Evolutionary conservation across 2,329 filamentous ascomycete genomes (phyloP).

Genomic region (Penicillium verrucosum): DNA sequence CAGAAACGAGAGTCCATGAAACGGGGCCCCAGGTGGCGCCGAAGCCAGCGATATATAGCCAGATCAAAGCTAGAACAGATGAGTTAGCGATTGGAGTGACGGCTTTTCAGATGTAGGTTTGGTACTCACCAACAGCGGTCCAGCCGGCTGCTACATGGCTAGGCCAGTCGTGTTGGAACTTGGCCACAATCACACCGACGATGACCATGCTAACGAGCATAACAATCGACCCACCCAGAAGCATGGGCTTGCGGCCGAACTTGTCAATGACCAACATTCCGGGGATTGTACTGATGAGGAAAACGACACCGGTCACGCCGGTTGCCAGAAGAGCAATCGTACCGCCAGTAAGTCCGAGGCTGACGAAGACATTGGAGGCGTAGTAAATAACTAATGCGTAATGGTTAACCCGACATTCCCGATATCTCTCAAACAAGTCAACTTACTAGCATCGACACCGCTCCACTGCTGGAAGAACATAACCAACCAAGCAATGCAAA

Average conservation of each 20-base stretch:
- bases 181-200: slow-evolving; percentile 27
- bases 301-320: slow-evolving; percentile 35
- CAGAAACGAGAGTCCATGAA: slow-evolving; percentile 29
- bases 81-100: not conserved
- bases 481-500: slow-evolving; percentile 44
- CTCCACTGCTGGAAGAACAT: slow-evolving; percentile 52
- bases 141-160: slow-evolving; percentile 27
- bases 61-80: slow-evolving; percentile 21
- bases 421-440: not conserved
- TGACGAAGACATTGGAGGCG: slow-evolving; percentile 37
- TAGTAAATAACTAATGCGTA: slow-evolving; percentile 40
- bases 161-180: slow-evolving; percentile 29
- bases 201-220: slow-evolving; percentile 29
- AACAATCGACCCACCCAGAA: slow-evolving; percentile 22
- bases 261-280: slow-evolving; percentile 32
- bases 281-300: slow-evolving; percentile 32
- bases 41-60: slow-evolving; percentile 27
- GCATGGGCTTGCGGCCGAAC: slow-evolving; percentile 30
- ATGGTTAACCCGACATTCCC: slow-evolving; percentile 22
- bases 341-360: slow-evolving; percentile 34
- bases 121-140: slow-evolving; percentile 24
- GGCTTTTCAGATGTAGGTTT: not conserved
- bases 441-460: slow-evolving; percentile 41
- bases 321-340: slow-evolving; percentile 35
- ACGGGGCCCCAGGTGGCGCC: slow-evolving; percentile 29